Evolutionary conservation across 306 rosid species (phyloP).

Genomic region (Macrotyloma uniflorum): DNA sequence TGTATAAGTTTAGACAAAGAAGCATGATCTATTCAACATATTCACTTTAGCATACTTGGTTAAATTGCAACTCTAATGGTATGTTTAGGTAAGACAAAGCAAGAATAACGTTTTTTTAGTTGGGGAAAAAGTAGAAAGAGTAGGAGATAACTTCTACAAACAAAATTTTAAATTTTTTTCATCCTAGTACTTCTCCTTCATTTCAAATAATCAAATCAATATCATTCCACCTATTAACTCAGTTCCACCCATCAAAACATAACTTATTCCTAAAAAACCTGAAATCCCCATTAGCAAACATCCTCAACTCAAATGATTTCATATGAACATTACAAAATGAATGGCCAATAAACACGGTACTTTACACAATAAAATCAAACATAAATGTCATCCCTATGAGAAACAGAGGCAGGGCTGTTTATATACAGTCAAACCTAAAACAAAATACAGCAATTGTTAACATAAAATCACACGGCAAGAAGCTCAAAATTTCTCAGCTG

Average conservation of each 20-base stretch:
- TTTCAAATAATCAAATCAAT: background rate
- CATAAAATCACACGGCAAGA: constrained; percentile 8
- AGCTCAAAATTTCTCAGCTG: constrained; percentile 12
- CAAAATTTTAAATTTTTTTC: background rate
- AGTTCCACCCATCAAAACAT: background rate
- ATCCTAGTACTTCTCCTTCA: background rate
- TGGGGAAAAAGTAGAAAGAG: too few relatives aligned
- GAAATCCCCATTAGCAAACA: background rate
- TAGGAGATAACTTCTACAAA: background rate
- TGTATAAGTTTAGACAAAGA: background rate
- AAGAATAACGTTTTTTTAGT: too few relatives aligned
- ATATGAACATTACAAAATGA: background rate
- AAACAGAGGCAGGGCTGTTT: background rate
- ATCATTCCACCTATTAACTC: background rate
- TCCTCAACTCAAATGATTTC: background rate
- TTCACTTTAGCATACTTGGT: background rate
- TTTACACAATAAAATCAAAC: background rate
- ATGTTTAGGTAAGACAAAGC: background rate
- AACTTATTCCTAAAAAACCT: background rate
- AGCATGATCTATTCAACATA: background rate
- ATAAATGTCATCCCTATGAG: background rate
- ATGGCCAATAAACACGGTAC: background rate
- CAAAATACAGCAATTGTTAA: constrained; percentile 2
- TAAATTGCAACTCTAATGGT: too few relatives aligned
- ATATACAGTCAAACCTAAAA: background rate